Percentiles rank a stretch among this genome's conserved stretches.
These are phyloP conservation scores for Pseudogymnoascus sp. DNA, from an alignment of 2,329 filamentous ascomycete genomes.

Conservation along the genomic window DNA sequence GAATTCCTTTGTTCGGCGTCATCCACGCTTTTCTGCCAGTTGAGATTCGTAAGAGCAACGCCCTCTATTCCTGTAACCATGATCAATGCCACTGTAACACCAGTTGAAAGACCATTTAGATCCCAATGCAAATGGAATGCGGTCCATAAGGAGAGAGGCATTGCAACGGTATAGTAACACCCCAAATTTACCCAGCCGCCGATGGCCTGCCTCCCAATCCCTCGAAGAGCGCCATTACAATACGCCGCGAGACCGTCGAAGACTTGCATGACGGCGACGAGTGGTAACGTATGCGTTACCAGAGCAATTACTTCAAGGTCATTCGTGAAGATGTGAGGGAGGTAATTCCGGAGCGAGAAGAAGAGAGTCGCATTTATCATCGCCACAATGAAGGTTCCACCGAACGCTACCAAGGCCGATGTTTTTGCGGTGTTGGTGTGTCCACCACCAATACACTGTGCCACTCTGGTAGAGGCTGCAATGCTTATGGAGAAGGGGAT, in stretches of 20 bases:
- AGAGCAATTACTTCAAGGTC: constrained; percentile 58
- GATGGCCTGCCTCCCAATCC: constrained; percentile 75
- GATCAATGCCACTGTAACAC: constrained; percentile 52
- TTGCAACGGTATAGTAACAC: constrained; percentile 74
- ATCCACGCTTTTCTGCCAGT: not conserved
- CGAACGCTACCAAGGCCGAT: constrained; percentile 60
- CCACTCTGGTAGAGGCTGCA: constrained; percentile 74
- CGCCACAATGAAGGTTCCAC: not conserved
- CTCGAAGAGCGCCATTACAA: constrained; percentile 74
- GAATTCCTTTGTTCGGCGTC: not conserved
- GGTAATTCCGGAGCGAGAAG: constrained; percentile 52
- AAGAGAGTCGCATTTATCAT: not conserved
- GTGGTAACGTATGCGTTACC: constrained; percentile 59
- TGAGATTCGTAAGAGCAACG: not conserved
- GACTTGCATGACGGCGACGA: constrained; percentile 77
- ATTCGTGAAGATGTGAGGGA: constrained; percentile 65
- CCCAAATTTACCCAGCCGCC: constrained; percentile 81
- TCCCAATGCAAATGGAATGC: constrained; percentile 68
- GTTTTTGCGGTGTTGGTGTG: constrained; percentile 69
- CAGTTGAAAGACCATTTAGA: constrained; percentile 69
- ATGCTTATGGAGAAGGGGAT: constrained; percentile 84
- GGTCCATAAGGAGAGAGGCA: constrained; percentile 69
- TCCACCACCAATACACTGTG: constrained; percentile 79
- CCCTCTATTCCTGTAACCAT: not conserved
- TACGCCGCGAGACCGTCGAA: constrained; percentile 71